Evolutionary conservation across 495 filamentous ascomycete genomes (phyloP), one percentile per base, ranked within the genome.

Genomic region (Daldinia caldariorum): DNA sequence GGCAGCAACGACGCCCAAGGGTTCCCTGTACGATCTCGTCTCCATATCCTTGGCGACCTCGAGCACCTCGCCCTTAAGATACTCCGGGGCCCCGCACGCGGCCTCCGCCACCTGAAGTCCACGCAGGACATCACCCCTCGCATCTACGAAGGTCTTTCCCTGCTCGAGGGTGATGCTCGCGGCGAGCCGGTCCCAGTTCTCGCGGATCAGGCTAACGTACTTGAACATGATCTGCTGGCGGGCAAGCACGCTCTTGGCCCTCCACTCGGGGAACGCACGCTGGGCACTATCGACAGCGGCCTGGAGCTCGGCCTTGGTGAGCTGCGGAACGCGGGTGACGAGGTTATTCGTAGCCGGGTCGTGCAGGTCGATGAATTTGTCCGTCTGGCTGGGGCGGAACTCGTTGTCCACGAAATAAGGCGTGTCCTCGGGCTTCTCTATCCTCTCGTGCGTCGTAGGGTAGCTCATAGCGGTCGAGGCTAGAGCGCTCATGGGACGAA

Each of bases 41-140:
- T 99, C 95, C 95, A 99, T 99, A 79, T 99, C 95, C 85, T 96
- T 97, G 54, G 94, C 90, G 8, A 99, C 95, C 83, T 99, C 96
- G 37, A 99, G 83, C 32, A 99, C 88, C 80, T 98, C 94, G 35
- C 95, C 95, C 65, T 92, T 92, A 79, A 98, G 85, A 78, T 97
- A 91, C 43, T 94, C 94, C 7, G 95, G 95, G 70, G 97, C 97
- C 35, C 91, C 93, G 75, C 94, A 97, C 32, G 94, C 93, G 18
- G 93, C 94, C 84, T 99, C 95, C 9, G 95, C 95, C 47, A 99
- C 95, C 84, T 99, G 95, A 69, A 99, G 83, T 43, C 95, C 95
- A 59, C 95, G 88, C 62, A 99, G 88, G 14, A 99, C 95, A 80
- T 99, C 95, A 61, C 95, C 95, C 80, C 87, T 92, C 56, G 95